Base-by-base conservation (phyloP, 371 early-diverging fungal genomes). In the Neoconidiobolus thromboides region DNA sequence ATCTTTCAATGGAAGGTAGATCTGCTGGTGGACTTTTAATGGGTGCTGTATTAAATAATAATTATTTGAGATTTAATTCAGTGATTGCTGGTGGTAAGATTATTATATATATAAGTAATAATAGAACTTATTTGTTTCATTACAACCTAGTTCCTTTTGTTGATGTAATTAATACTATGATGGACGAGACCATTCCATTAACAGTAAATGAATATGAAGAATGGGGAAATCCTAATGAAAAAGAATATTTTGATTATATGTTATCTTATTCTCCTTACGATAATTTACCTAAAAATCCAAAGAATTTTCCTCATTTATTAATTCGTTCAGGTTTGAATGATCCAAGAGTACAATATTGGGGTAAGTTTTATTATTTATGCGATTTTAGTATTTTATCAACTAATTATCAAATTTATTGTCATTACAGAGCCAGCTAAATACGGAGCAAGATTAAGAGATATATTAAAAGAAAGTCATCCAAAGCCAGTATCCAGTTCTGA, bases 301-400 rank as follows among this genome's bases (percentile, higher is more conserved):
- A 66, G 38, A 60, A 60, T 60, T 73, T 70, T 60, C 82, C 82
- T 47, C 69, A 80, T 58, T 52, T 82, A 63, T 67, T 83, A 37
- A 70, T 82, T 47, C 68, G 76, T 40, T 78, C 72, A 26, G 81
- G 83, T 3, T 61, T 82, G 66, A 79, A 79, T 55, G 82, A 83
- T 59, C 81, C 79, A 2, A 70, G 83, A 2, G 82, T 83, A 7
- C 65, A 62, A 14, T 78, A 71, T 64, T 76, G 61, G 61, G 61
- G 58, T 58, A 58, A 58, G 26, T 26, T 38, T 51, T 14, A 55
- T 10, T 58, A 3, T 43, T 44, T 4, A 44, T 58, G 12, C 14
- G 2, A 26, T 9, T 7, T 14, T 14, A 40, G n/a, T 43, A 26
- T 37, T 55, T 58, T 40, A n/a, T 55, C 41, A 37, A 7, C 6